Percentiles rank a stretch among this genome's conserved stretches.
Conservation (phyloP, 768 basidiomycete genomes). For the Auriscalpium vulgare region DNA sequence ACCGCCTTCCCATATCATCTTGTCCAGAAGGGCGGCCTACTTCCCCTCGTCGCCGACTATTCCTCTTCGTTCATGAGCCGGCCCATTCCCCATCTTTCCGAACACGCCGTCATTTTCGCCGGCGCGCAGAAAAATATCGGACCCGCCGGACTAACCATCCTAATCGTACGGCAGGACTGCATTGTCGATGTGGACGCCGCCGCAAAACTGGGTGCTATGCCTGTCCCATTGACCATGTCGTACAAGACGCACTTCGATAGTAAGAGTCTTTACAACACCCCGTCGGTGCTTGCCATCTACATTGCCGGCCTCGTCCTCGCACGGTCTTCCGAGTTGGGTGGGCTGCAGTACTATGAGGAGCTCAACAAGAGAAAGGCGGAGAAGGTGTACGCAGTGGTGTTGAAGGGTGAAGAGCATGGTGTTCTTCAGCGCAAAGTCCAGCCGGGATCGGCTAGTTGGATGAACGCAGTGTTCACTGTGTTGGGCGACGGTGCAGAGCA, state of each 20-base stretch:
- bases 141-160: slow-evolving; percentile 85
- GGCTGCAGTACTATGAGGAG: slow-evolving; percentile 55
- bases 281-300: slow-evolving; percentile 87
- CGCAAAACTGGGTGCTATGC: slow-evolving; percentile 57
- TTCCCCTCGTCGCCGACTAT: slow-evolving; percentile 90
- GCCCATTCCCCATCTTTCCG: slow-evolving; percentile 78
- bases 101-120: slow-evolving; percentile 92
- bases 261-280: slow-evolving; percentile 85
- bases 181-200: slow-evolving; percentile 85
- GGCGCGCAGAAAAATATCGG: slow-evolving; percentile 98
- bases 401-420: slow-evolving; percentile 63
- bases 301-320: slow-evolving; percentile 79
- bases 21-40: slow-evolving; percentile 44
- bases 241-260: slow-evolving; percentile 79
- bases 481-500: slow-evolving; percentile 65
- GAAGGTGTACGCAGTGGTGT: slow-evolving; percentile 67
- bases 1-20: slow-evolving; percentile 51
- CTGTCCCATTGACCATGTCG: slow-evolving; percentile 70
- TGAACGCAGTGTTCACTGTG: slow-evolving; percentile 89
- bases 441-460: slow-evolving; percentile 78
- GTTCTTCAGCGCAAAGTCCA: slow-evolving; percentile 66
- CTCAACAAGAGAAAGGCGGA: slow-evolving; percentile 66
- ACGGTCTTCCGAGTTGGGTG: slow-evolving; percentile 57
- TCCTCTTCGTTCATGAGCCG: slow-evolving; percentile 96
- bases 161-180: slow-evolving; percentile 93